Evolutionary conservation across 306 rosid species (phyloP).

Genomic region (Parietaria judaica): DNA sequence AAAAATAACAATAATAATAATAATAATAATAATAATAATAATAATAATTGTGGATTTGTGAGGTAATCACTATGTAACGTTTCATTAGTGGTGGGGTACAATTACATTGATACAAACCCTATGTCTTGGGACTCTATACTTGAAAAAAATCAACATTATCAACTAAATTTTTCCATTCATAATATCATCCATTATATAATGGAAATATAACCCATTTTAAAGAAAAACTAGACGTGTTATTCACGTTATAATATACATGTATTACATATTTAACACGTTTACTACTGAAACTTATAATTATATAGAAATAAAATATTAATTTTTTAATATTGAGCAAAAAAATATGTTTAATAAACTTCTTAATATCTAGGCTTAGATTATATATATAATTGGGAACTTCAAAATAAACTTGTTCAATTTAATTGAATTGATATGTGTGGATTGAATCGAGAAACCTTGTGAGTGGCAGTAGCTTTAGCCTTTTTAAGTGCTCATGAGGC

Average conservation of each 20-base stretch:
- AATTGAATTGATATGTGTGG: too few relatives aligned
- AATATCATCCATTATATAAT: background rate
- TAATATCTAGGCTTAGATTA: too few relatives aligned
- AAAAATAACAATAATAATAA: too few relatives aligned
- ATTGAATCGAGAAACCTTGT: background rate
- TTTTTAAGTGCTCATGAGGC: background rate
- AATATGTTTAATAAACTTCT: too few relatives aligned
- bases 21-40: background rate
- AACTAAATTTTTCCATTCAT: background rate
- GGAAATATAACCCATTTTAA: background rate
- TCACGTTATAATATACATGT: too few relatives aligned
- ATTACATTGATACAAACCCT: background rate
- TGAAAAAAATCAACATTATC: background rate
- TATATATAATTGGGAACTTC: too few relatives aligned
- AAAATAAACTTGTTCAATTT: too few relatives aligned
- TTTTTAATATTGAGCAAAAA: too few relatives aligned
- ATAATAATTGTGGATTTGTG: background rate
- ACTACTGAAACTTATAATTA: too few relatives aligned
- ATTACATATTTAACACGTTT: too few relatives aligned
- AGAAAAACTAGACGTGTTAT: too few relatives aligned
- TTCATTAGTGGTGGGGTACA: background rate
- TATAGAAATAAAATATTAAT: too few relatives aligned
- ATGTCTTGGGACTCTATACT: background rate
- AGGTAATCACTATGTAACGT: background rate
- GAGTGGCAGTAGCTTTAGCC: slow-evolving; percentile 12